These are phyloP conservation scores for Wallacemonas sp. DNA, from an alignment of 208 protist genomes.

Conservation along the genomic window DNA sequence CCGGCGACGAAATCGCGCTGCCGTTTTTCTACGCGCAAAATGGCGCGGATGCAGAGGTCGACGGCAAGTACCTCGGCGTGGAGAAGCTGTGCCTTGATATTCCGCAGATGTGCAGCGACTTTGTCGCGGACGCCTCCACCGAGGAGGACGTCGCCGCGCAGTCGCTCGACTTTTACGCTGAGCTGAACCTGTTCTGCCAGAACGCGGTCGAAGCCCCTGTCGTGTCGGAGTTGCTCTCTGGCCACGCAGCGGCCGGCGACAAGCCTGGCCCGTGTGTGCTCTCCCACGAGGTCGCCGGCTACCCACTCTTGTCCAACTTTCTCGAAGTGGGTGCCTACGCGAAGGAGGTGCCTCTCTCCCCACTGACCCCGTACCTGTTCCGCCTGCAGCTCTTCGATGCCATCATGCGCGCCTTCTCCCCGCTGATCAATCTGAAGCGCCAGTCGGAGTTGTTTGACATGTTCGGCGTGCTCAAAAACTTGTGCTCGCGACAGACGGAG, in stretches of 20 bases:
- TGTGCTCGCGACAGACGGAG: conserved; percentile 71
- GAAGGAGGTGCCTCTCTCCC: conserved; percentile 48
- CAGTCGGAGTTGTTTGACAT: conserved; percentile 81
- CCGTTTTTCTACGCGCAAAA: conserved; percentile 69
- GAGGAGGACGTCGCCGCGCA: conserved; percentile 34
- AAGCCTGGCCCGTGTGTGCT: conserved; percentile 24
- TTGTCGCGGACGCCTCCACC: conserved; percentile 17
- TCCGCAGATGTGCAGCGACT: conserved; percentile 51
- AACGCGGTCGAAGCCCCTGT: conserved; percentile 22
- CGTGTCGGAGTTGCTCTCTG: background rate
- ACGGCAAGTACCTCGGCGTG: conserved; percentile 36
- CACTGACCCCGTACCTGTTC: conserved; percentile 67
- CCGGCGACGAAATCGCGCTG: conserved; percentile 40
- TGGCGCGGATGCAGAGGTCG: conserved; percentile 50
- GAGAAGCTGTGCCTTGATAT: conserved; percentile 44
- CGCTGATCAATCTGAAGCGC: conserved; percentile 74
- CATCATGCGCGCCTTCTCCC: conserved; percentile 67
- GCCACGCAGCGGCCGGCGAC: conserved; percentile 2
- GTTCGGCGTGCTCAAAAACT: conserved; percentile 74
- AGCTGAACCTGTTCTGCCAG: conserved; percentile 78
- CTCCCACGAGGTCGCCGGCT: conserved; percentile 71
- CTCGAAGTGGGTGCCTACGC: conserved; percentile 56
- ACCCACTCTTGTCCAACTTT: conserved; percentile 47
- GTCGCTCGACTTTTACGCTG: conserved; percentile 78
- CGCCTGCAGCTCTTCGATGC: conserved; percentile 75